Evolutionary conservation across 2,329 filamentous ascomycete genomes (phyloP).

Genomic region (Septoria linicola): DNA sequence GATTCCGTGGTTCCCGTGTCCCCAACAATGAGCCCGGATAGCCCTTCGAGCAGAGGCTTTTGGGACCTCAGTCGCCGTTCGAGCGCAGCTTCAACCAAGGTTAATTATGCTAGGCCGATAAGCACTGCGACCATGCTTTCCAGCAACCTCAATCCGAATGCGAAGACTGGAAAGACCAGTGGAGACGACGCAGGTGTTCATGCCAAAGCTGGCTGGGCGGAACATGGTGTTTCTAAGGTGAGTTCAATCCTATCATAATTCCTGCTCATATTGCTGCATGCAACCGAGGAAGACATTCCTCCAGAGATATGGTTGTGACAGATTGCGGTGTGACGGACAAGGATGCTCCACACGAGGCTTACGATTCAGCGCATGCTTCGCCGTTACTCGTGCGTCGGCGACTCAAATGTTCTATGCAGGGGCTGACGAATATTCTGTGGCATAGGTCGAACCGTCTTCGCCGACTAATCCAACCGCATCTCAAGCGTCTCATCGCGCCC

Average conservation of each 20-base stretch:
- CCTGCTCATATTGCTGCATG: not conserved
- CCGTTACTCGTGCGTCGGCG: conserved; percentile 3
- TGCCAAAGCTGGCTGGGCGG: conserved; percentile 4
- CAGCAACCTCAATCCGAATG: conserved; percentile 11
- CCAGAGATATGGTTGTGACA: not conserved
- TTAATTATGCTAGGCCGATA: conserved; percentile 31
- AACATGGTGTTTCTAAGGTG: not conserved
- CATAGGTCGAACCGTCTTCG: conserved; percentile 10
- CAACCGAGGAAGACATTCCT: not conserved
- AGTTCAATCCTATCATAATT: not conserved
- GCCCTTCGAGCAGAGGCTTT: conserved; percentile 15
- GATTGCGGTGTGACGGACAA: conserved; percentile 7
- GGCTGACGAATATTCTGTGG: conserved; percentile 10
- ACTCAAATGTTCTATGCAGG: conserved; percentile 4
- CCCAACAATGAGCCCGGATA: conserved; percentile 1
- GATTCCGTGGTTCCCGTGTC: conserved; percentile 10
- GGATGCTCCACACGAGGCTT: not conserved
- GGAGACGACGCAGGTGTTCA: conserved; percentile 3
- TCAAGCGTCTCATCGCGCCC: conserved; percentile 3
- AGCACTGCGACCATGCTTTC: conserved; percentile 22
- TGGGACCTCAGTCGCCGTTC: conserved; percentile 26
- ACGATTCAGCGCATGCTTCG: not conserved
- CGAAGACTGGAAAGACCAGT: conserved; percentile 3
- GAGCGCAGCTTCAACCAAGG: conserved; percentile 22
- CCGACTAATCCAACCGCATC: conserved; percentile 3